Percentiles rank a stretch among this genome's conserved stretches.
Evolutionary conservation across 2,329 filamentous ascomycete genomes (phyloP).

Genomic region (Thielaviopsis cerberus): DNA sequence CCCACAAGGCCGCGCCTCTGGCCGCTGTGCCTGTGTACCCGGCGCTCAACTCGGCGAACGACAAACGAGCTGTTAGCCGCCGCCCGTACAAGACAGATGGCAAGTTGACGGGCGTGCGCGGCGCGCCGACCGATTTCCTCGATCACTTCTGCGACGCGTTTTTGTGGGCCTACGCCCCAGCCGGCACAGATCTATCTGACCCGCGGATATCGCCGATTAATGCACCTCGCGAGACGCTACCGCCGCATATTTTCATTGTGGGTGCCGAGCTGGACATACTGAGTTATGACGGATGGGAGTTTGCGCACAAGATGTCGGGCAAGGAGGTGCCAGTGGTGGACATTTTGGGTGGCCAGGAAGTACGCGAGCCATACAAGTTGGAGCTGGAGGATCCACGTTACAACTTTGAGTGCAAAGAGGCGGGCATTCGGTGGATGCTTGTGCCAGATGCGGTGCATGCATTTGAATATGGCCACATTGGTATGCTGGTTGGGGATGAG

Average conservation of each 20-base stretch:
- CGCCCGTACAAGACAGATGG: slow-evolving; percentile 17
- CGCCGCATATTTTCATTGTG: slow-evolving; percentile 20
- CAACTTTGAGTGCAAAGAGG: slow-evolving; percentile 18
- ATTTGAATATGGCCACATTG: slow-evolving; percentile 21
- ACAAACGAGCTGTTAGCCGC: slow-evolving; percentile 14
- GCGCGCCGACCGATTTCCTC: slow-evolving; percentile 12
- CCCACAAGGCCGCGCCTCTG: slow-evolving; percentile 13
- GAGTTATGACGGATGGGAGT: slow-evolving; percentile 12
- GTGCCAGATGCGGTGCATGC: slow-evolving; percentile 25
- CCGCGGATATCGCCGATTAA: slow-evolving; percentile 20
- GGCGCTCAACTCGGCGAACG: slow-evolving; percentile 19
- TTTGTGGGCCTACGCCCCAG: slow-evolving; percentile 19
- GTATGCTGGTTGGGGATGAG: slow-evolving; percentile 16
- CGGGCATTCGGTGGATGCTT: slow-evolving; percentile 22
- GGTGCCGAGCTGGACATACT: slow-evolving; percentile 23
- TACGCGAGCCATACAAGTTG: slow-evolving; percentile 12
- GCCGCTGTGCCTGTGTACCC: slow-evolving; percentile 27
- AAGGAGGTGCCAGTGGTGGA: slow-evolving; percentile 1
- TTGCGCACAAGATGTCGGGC: slow-evolving; percentile 14
- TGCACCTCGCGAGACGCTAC: slow-evolving; percentile 17
- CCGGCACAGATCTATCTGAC: slow-evolving; percentile 18
- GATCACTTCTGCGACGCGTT: slow-evolving; percentile 16
- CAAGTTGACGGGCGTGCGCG: slow-evolving; percentile 13
- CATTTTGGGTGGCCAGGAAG: slow-evolving; percentile 12
- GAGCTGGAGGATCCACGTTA: slow-evolving; percentile 20